A percentile compares a stretch with the other conserved stretches of the same genome.
phyloP scores from a whole-genome alignment of 495 filamentous ascomycete genomes.

The Hypomontagnella submonticulosa region DNA sequence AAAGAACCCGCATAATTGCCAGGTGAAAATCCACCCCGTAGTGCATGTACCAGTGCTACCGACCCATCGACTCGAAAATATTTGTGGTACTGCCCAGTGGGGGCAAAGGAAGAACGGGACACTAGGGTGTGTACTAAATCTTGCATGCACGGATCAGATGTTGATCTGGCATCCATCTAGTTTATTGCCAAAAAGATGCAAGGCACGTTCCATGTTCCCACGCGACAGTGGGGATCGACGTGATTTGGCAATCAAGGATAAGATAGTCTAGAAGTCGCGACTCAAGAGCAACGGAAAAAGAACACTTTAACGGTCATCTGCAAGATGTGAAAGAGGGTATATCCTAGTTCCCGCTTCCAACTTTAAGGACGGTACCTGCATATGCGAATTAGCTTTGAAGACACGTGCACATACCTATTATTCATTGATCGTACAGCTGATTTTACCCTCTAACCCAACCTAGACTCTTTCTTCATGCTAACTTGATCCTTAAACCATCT shows the following conservation, averaged over 20 bases:
- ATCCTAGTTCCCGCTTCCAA: conserved; percentile 4
- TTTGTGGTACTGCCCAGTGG: background rate
- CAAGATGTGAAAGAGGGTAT: conserved; percentile 5
- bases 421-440: no score
- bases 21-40: no score
- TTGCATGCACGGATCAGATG: conserved; percentile 28
- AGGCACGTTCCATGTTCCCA: conserved; percentile 41
- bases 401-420: no score
- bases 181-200: conserved; percentile 27
- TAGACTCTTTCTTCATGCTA: no score
- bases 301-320: background rate
- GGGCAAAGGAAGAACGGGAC: conserved; percentile 10
- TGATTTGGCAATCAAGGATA: conserved; percentile 31
- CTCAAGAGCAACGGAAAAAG: conserved; percentile 6
- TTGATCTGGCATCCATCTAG: conserved; percentile 21
- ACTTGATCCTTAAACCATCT: no score
- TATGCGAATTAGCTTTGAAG: no score
- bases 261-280: conserved; percentile 23
- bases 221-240: conserved; percentile 38
- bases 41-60: no score
- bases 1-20: background rate
- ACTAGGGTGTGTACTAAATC: conserved; percentile 27
- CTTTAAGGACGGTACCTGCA: no score
- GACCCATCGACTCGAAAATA: conserved; percentile 31
- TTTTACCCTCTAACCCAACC: no score